Evolutionary conservation across 352 stramenopile genomes (phyloP).

Genomic region (Phytophthora multivora): DNA sequence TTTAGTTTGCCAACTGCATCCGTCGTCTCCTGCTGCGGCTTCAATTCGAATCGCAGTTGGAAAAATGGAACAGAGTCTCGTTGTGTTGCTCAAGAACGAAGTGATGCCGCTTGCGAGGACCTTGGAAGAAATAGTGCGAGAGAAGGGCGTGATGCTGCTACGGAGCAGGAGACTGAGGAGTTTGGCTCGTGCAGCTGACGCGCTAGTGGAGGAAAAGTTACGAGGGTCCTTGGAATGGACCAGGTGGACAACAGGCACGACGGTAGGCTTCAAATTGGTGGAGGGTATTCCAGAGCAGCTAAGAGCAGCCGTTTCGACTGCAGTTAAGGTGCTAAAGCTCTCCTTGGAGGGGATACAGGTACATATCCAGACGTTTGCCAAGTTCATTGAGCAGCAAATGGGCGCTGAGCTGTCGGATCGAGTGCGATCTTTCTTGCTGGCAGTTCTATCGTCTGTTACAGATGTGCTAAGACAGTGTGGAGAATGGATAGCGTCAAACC

Average conservation of each 20-base stretch:
- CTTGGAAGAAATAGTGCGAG: neutral
- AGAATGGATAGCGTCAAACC: conserved; percentile 1
- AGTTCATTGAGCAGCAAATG: conserved; percentile 5
- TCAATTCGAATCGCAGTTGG: conserved; percentile 5
- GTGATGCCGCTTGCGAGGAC: neutral
- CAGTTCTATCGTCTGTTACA: conserved; percentile 4
- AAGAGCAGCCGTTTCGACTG: neutral
- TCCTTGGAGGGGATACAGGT: conserved; percentile 13
- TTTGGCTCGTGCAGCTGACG: conserved; percentile 5
- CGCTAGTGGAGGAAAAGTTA: conserved; percentile 4
- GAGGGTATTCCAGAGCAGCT: conserved; percentile 3
- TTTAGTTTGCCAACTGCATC: conserved; percentile 27
- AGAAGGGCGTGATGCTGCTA: conserved; percentile 10
- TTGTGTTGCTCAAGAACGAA: neutral
- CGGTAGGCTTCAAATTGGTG: neutral
- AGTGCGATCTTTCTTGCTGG: neutral
- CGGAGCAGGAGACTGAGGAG: conserved; percentile 5
- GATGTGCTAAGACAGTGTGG: conserved; percentile 3
- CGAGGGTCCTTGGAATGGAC: neutral
- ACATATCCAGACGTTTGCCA: conserved; percentile 2
- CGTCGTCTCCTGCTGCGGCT: conserved; percentile 25
- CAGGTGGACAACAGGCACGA: neutral
- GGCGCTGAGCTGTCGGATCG: conserved; percentile 3
- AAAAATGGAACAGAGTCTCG: conserved; percentile 6
- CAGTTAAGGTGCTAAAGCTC: conserved; percentile 4